Evolutionary conservation across 768 basidiomycete genomes (phyloP), one percentile per base, ranked within the genome.

Genomic region (Xerocomus spinulosus): DNA sequence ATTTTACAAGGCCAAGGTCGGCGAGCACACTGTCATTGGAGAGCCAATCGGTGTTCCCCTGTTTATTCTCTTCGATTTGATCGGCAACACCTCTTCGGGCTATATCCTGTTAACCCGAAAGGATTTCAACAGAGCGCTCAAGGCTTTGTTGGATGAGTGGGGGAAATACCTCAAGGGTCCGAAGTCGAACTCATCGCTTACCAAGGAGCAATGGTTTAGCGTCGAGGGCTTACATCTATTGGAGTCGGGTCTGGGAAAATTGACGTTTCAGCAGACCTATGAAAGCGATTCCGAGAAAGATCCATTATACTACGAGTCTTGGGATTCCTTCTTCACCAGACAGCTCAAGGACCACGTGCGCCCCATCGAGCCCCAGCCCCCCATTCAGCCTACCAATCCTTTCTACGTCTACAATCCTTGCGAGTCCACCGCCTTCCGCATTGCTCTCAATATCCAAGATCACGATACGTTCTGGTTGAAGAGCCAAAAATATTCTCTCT

Each of bases 391-490:
- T 4, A n/a, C 5, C 26, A 6, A 17, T 29, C 12, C 29, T 8
- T 21, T 23, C 35, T 20, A 21, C 20, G 25, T 83, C 48, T 66
- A 62, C 50, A 76, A 70, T 56, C 70, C 75, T 3, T 83, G 81
- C 69, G 82, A 84, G 56, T 78, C 75, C 26, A 70, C 61, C 5
- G 54, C 74, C 12, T 71, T 77, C 55, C 36, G 40, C 25, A 47
- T 23, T 59, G 68, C 48, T 66, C 20, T 41, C 18, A 54, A 75
- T 36, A 71, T 79, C 37, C 51, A 75, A 32, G 57, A 54, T 4
- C 57, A 63, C 13, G 78, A 80, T 47, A 56, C 55, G 25, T 82
- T 83, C 62, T 83, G 79, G 79, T 59, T 82, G 61, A 83, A 83
- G 54, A 74, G 68, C 5, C 68, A 82, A 53, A 69, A 73, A 0